Conservation (phyloP, 805 yeast genomes). For the Metschnikowia corniflorae region DNA sequence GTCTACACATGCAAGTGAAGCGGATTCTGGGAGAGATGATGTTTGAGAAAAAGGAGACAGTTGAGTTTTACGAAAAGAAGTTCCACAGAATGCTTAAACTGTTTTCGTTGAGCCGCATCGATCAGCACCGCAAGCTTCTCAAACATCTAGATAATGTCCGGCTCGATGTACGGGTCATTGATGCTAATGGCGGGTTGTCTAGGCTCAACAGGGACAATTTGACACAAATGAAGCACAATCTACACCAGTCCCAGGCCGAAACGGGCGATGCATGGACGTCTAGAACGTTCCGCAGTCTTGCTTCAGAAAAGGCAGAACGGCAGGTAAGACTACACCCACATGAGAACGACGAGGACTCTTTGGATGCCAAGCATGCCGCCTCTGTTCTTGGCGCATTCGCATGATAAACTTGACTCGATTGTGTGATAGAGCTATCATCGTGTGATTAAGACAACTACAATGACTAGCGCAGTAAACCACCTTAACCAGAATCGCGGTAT, state of each 20-base stretch:
- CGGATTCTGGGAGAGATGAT: constrained; percentile 84
- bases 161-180: constrained; percentile 69
- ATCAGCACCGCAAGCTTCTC: constrained; percentile 78
- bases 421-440: no score
- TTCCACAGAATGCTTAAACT: constrained; percentile 53
- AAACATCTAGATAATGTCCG: constrained; percentile 69
- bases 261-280: constrained; percentile 45
- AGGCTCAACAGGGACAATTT: constrained; percentile 73
- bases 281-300: constrained; percentile 35
- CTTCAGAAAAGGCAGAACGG: constrained; percentile 25
- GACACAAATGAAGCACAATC: constrained; percentile 41
- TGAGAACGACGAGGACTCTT: constrained; percentile 20
- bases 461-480: no score
- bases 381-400: constrained; percentile 68
- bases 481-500: no score
- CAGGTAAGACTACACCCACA: constrained; percentile 8
- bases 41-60: constrained; percentile 61
- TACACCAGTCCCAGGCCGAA: constrained; percentile 41
- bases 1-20: constrained; percentile 70
- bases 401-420: no score
- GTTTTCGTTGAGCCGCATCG: constrained; percentile 68
- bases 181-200: constrained; percentile 74
- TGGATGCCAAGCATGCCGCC: constrained; percentile 86
- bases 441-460: no score
- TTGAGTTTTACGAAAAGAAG: constrained; percentile 54